Percentiles rank a stretch among this genome's conserved stretches.
Evolutionary conservation across 106 monocot species (phyloP).

Genomic region (Phalaenopsis equestris): DNA sequence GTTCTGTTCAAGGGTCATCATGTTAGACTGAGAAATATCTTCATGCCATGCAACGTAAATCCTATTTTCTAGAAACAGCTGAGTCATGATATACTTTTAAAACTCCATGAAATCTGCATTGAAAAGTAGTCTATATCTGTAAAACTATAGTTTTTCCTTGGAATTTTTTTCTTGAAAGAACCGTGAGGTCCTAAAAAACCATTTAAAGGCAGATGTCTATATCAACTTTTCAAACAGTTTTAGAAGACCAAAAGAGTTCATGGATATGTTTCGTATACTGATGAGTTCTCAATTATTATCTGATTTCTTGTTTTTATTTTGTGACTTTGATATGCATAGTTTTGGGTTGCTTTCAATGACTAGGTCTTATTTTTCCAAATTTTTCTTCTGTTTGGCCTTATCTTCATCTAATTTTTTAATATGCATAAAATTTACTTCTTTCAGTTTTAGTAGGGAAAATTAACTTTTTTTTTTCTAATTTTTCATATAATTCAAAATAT

Average conservation of each 20-base stretch:
- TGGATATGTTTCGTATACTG: too few relatives aligned
- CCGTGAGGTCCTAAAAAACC: too few relatives aligned
- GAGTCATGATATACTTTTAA: neutral
- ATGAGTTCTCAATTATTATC: neutral
- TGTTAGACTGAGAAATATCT: neutral
- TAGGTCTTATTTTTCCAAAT: neutral
- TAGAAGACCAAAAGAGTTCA: too few relatives aligned
- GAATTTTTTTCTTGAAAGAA: too few relatives aligned
- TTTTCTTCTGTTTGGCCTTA: neutral
- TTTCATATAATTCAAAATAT: too few relatives aligned
- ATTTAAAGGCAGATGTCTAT: too few relatives aligned
- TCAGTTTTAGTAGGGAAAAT: too few relatives aligned
- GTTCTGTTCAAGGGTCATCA: neutral
- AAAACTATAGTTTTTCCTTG: too few relatives aligned
- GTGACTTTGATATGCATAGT: too few relatives aligned
- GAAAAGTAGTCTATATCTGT: too few relatives aligned
- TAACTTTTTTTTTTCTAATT: too few relatives aligned
- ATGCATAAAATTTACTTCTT: neutral
- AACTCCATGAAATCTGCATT: neutral
- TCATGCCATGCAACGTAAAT: neutral
- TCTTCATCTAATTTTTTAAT: neutral
- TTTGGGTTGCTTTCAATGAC: neutral
- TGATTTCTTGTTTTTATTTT: neutral
- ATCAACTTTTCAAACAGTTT: too few relatives aligned
- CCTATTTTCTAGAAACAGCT: neutral